A percentile compares a stretch with the other conserved stretches of the same genome.
phyloP scores from a whole-genome alignment of 768 basidiomycete genomes.

The Phlebiopsis flavidoalba region DNA sequence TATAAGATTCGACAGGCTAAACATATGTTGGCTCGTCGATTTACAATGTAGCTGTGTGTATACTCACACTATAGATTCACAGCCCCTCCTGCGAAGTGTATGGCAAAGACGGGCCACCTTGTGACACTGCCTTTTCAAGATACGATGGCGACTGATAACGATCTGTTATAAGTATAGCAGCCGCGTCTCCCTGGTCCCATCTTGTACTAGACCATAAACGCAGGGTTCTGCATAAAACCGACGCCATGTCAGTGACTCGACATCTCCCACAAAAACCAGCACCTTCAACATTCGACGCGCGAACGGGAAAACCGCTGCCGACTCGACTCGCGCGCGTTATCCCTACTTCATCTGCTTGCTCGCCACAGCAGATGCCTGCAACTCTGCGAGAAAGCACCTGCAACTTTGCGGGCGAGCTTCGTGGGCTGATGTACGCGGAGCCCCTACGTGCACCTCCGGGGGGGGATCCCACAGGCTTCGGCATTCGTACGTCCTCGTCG shows the following conservation, averaged over 20 bases:
- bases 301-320: conserved; percentile 43
- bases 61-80: too few species aligned
- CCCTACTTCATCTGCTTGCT: conserved; percentile 74
- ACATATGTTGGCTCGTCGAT: too few species aligned
- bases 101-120: too few species aligned
- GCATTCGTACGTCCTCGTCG: conserved; percentile 68
- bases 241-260: not conserved
- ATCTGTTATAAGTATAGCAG: not conserved
- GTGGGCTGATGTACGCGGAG: conserved; percentile 67
- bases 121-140: not conserved
- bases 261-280: not conserved
- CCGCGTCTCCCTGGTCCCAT: not conserved
- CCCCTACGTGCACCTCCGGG: conserved; percentile 70
- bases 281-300: conserved; percentile 48
- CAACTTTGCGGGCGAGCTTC: conserved; percentile 62
- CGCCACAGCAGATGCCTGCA: conserved; percentile 66
- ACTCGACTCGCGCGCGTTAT: conserved; percentile 57
- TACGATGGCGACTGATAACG: not conserved
- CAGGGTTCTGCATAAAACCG: not conserved
- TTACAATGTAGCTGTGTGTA: too few species aligned
- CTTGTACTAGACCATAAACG: not conserved
- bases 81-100: too few species aligned
- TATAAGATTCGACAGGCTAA: too few species aligned
- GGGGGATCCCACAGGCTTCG: conserved; percentile 53
- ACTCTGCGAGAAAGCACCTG: conserved; percentile 53